Base-by-base conservation (phyloP, 768 basidiomycete species). In the Lactarius trivialis region DNA sequence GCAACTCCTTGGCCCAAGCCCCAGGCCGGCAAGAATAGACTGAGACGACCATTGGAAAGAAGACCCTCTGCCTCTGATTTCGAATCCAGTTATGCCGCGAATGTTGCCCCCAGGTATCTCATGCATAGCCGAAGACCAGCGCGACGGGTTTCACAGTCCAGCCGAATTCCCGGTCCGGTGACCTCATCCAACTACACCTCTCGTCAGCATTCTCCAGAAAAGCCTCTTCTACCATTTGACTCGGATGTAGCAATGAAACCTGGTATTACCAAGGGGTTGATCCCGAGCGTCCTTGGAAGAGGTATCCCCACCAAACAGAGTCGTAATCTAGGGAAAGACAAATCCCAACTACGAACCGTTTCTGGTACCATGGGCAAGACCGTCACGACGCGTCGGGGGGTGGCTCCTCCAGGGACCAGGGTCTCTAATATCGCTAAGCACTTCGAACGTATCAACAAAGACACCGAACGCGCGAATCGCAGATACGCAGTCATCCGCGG, bases 11-110 rank as follows among this genome's bases (percentile, higher is more conserved):
- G 72, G 72, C 59, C 67, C 58, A 61, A 69, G 12, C 81, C 79
- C 19, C 74, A 70, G 17, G 70, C 77, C 6, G 58, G 76, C 21
- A 80, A 84, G 39, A 78, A 70, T 65, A 82, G 79, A 66, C 77
- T 76, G 36, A 78, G 82, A 61, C 82, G 84, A 68, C 81, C 78
- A 51, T 73, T 80, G 48, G 68, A 74, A 15, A 81, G 77, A 70
- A 84, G 84, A 65, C 74, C 83, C 41, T 86, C 87, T 9, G 78
- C 79, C 11, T 95, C 93, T 7, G 94, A 96, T 70, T 92, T 92
- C 58, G 94, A 96, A 74, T 84, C 89, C 60, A 85, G 93, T 52
- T 96, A 95, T 74, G 93, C 93, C 4, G 90, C 87, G n/a, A 94
- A 94, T 70, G 85, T 93, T 61, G 93, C 91, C 1, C 88, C 92